Conservation (phyloP, 1,284 basidiomycete genomes). For the Puccinia coronata region DNA sequence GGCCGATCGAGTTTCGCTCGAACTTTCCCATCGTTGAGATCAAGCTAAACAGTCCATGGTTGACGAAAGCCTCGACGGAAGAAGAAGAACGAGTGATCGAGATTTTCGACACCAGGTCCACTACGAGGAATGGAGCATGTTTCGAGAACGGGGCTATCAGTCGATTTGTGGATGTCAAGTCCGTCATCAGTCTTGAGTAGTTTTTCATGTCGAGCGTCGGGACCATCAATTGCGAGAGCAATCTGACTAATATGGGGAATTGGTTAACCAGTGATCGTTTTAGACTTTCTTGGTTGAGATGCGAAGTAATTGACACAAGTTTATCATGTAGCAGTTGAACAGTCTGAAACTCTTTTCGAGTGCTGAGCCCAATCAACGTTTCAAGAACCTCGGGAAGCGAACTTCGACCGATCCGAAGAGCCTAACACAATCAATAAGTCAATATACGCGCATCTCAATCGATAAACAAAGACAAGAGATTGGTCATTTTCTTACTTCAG, state of each 20-base stretch:
- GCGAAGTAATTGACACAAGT: not conserved
- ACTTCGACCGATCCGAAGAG: not conserved
- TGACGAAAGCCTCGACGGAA: not conserved
- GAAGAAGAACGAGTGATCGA: not conserved
- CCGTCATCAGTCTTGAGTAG: slow-evolving; percentile 21
- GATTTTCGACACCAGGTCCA: slow-evolving; percentile 10
- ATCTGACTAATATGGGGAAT: not conserved
- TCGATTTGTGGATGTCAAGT: slow-evolving; percentile 30
- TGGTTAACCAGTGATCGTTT: not conserved
- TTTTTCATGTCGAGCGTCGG: slow-evolving; percentile 10
- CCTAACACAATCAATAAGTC: not conserved
- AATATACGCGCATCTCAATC: not conserved
- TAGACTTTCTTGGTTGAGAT: slow-evolving; percentile 13
- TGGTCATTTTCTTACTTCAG: not conserved
- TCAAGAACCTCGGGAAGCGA: slow-evolving; percentile 20
- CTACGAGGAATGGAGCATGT: slow-evolving; percentile 35
- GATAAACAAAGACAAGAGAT: not conserved
- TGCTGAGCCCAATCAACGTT: slow-evolving; percentile 10
- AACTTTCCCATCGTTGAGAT: slow-evolving; percentile 37
- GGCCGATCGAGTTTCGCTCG: slow-evolving; percentile 35
- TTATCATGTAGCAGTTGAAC: slow-evolving; percentile 22
- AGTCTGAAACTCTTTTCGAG: not conserved
- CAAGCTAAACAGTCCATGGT: slow-evolving; percentile 31
- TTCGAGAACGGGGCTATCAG: slow-evolving; percentile 26
- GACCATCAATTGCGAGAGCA: not conserved